Evolutionary conservation across 805 yeast genomes (phyloP), one percentile per base, ranked within the genome.

Genomic region (Candida oleophila): DNA sequence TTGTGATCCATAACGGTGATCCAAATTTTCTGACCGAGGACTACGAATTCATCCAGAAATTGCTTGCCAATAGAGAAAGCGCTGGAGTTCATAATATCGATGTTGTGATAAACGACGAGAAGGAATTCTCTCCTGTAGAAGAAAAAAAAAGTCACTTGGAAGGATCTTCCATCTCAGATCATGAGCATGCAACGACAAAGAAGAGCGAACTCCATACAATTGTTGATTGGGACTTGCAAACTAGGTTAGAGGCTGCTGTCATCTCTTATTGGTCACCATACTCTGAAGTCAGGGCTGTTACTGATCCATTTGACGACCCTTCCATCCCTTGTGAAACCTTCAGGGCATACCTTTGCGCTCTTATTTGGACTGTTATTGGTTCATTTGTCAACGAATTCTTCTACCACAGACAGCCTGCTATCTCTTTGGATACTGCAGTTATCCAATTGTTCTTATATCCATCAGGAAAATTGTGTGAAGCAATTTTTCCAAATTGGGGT

Each of bases 301-400:
- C 59, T 28, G 64, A 57, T 38, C 56, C 63, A 12, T 62, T 55
- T 37, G 76, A 69, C 51, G 69, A 69, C 57, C 74, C 73, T 14
- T 53, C 58, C 3, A 48, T 63, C 41, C 55, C 55, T 8, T 60
- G 62, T 34, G 74, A 74, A 62, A 73, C 77, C 3, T 43, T 68
- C 44, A 60, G 78, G 55, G 77, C 77, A 52, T 82, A 83, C 71
- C 64, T 71, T 3, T 61, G 81, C 18, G 81, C 79, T 1, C 48
- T 77, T 2, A 54, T 78, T 36, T 74, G 82, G 76, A 74, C 79
- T 2, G 64, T 72, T 16, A 61, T 81, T 20, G 82, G 83, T 14
- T 59, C 81, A 37, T 76, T 78, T 51, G 68, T 80, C 51, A 80
- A 81, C 55, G 77, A 78, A 54, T 80, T 81, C 55, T 81, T 81